phyloP scores from a whole-genome alignment of 495 filamentous ascomycete species.

The Jackrogersella minutella region DNA sequence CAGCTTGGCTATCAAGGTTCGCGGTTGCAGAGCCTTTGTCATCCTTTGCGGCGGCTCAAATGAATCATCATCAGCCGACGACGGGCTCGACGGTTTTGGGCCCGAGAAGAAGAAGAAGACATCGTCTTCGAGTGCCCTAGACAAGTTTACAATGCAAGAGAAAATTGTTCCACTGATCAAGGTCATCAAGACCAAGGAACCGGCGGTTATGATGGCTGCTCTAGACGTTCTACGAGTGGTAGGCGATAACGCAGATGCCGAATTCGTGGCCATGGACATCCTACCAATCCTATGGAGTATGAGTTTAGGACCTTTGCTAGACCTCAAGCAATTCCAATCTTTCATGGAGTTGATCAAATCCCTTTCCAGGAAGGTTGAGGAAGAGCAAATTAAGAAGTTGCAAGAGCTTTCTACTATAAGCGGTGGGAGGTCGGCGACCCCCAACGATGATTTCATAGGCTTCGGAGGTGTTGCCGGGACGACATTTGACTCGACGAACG shows the following conservation, averaged over 20 bases:
- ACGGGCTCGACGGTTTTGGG: constrained; percentile 75
- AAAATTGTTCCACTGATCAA: constrained; percentile 91
- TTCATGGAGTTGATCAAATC: constrained; percentile 89
- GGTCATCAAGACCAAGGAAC: constrained; percentile 96
- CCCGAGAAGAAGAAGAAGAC: constrained; percentile 60
- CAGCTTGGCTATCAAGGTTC: constrained; percentile 91
- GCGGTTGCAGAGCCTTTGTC: constrained; percentile 86
- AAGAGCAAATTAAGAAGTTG: constrained; percentile 86
- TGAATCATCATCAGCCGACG: constrained; percentile 57
- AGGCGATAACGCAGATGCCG: constrained; percentile 80
- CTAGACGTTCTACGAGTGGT: constrained; percentile 84
- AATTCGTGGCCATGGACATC: constrained; percentile 93
- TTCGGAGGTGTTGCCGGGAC: constrained; percentile 61
- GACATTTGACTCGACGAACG: constrained; percentile 57
- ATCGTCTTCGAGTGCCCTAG: constrained; percentile 76
- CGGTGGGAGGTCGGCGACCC: constrained; percentile 44
- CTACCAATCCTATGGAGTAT: constrained; percentile 91
- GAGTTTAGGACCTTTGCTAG: constrained; percentile 85
- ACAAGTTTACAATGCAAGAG: constrained; percentile 97
- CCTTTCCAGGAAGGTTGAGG: constrained; percentile 80
- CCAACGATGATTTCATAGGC: constrained; percentile 65
- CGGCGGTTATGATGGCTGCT: constrained; percentile 95
- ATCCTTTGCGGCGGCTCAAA: constrained; percentile 83
- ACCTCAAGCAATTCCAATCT: constrained; percentile 83
- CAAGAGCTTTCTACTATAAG: constrained; percentile 73